A percentile compares a stretch with the other conserved stretches of the same genome.
Evolutionary conservation across 495 filamentous ascomycete genomes (phyloP).

Genomic region (Penicillium chermesinum): DNA sequence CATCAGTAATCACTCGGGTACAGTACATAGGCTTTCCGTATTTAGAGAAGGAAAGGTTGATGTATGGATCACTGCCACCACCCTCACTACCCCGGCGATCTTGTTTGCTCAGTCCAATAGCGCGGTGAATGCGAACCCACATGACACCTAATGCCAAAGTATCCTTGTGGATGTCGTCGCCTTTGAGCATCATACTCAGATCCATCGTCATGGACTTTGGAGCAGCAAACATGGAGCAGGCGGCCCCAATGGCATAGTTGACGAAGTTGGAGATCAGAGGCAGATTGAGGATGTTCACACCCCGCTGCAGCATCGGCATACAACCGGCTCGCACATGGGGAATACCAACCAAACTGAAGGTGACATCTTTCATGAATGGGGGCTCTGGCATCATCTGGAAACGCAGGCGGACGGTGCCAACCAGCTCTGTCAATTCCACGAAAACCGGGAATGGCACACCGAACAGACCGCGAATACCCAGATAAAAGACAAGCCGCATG

Average conservation of each 20-base stretch:
- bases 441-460: conserved; percentile 86
- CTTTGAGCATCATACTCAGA: conserved; percentile 80
- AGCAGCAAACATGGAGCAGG: conserved; percentile 85
- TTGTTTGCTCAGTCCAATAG: conserved; percentile 83
- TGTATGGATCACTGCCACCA: conserved; percentile 92
- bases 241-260: conserved; percentile 88
- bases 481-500: conserved; percentile 91
- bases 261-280: conserved; percentile 94
- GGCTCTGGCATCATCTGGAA: conserved; percentile 82
- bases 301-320: conserved; percentile 80
- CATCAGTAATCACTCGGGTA: conserved; percentile 89
- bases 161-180: conserved; percentile 87
- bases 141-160: conserved; percentile 77
- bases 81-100: conserved; percentile 75
- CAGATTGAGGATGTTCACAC: conserved; percentile 87
- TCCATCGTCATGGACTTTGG: conserved; percentile 96
- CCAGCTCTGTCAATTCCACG: conserved; percentile 78
- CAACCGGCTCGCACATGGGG: conserved; percentile 89
- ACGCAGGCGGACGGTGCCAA: conserved; percentile 78
- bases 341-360: conserved; percentile 87
- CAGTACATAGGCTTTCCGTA: conserved; percentile 98
- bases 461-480: conserved; percentile 68
- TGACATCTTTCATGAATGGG: conserved; percentile 85
- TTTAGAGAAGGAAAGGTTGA: conserved; percentile 70
- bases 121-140: conserved; percentile 87